Conservation (phyloP, 2,329 filamentous ascomycete genomes). For the Endothia cerciana region DNA sequence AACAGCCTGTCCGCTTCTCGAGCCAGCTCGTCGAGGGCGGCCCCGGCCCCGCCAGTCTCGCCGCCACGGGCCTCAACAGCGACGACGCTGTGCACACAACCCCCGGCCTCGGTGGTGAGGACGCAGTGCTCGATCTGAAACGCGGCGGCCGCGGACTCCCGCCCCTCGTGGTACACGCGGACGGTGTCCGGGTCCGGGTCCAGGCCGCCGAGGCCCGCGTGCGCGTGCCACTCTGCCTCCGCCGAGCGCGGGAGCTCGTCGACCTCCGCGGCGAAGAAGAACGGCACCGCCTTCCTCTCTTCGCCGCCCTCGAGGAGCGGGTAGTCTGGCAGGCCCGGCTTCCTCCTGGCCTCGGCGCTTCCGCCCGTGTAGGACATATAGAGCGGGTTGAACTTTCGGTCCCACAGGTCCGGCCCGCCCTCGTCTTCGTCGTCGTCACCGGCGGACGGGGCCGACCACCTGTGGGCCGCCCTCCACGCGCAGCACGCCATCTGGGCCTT, state of each 20-base stretch:
- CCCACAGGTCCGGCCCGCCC: constrained; percentile 68
- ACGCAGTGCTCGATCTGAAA: constrained; percentile 21
- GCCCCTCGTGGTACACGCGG: constrained; percentile 26
- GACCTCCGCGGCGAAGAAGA: constrained; percentile 77
- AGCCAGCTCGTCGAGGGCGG: constrained; percentile 2
- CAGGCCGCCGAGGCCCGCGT: constrained; percentile 58
- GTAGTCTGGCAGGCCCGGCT: constrained; percentile 54
- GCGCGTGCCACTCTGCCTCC: constrained; percentile 82
- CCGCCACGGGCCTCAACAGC: not conserved
- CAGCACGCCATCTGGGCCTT: constrained; percentile 48
- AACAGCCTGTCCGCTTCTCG: constrained; percentile 1
- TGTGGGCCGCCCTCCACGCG: constrained; percentile 54
- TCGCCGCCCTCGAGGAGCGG: constrained; percentile 44
- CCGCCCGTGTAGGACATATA: constrained; percentile 47
- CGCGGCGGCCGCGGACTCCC: not conserved
- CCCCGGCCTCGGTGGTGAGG: not conserved
- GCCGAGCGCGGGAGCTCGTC: constrained; percentile 74
- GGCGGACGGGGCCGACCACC: constrained; percentile 31
- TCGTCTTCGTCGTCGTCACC: constrained; percentile 51
- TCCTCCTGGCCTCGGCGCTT: constrained; percentile 33
- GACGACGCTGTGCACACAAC: constrained; percentile 21
- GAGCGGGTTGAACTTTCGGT: constrained; percentile 60
- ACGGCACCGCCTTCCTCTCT: constrained; percentile 52
- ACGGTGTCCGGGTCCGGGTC: constrained; percentile 31
- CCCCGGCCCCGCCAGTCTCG: not conserved